phyloP scores from a whole-genome alignment of 768 basidiomycete species.

The Thelephora ganbajun region DNA sequence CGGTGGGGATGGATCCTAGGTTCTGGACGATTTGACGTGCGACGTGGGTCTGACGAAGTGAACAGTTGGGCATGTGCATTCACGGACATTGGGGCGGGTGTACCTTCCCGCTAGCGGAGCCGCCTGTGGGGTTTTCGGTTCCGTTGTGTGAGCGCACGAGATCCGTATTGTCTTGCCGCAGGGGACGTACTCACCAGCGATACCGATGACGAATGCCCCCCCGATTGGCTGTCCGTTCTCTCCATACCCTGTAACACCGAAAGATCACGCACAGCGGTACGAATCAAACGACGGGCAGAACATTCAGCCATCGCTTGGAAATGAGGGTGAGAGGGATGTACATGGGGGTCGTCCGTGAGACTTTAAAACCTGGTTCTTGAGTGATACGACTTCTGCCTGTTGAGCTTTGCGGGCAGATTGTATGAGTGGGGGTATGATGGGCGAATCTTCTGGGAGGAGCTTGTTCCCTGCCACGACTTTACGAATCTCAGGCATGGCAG shows the following conservation, averaged over 20 bases:
- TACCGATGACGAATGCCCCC: constrained; percentile 74
- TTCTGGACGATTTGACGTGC: constrained; percentile 69
- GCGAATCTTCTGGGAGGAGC: too few relatives aligned
- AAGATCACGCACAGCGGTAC: constrained; percentile 5
- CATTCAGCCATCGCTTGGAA: neutral
- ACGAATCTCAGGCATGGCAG: too few relatives aligned
- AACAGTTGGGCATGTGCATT: constrained; percentile 1
- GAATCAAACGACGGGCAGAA: too few relatives aligned
- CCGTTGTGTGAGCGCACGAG: neutral
- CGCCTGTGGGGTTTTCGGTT: constrained; percentile 30
- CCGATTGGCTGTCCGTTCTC: constrained; percentile 55
- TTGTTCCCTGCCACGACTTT: too few relatives aligned
- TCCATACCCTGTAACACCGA: constrained; percentile 43
- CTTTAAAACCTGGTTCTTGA: constrained; percentile 65
- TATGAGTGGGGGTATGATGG: too few relatives aligned
- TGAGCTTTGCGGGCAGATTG: too few relatives aligned
- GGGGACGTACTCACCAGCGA: constrained; percentile 48
- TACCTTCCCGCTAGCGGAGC: constrained; percentile 83
- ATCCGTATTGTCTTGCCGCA: neutral
- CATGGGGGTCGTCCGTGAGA: constrained; percentile 82
- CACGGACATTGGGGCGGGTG: constrained; percentile 5
- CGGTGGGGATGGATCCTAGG: constrained; percentile 73
- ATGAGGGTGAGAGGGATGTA: constrained; percentile 12
- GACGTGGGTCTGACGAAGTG: constrained; percentile 55
- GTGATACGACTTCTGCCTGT: constrained; percentile 9